Evolutionary conservation across 1,284 basidiomycete species (phyloP).

Genomic region (Kalmanozyma brasiliensis): DNA sequence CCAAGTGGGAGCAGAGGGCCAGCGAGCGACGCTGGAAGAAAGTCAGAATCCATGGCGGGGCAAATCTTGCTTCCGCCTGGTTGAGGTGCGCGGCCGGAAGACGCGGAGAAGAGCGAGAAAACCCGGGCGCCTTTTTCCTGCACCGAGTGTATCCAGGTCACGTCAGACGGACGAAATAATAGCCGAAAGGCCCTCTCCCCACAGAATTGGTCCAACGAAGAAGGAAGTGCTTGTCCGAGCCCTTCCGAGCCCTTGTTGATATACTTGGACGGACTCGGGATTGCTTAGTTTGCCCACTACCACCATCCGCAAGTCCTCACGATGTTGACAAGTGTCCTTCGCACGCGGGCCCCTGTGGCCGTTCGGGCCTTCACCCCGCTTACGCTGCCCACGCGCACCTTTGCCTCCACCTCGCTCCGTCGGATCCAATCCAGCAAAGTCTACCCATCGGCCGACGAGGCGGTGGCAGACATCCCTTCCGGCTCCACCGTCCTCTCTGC

Average conservation of each 20-base stretch:
- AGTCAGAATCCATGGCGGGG: constrained; percentile 8
- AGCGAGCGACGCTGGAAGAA: not conserved
- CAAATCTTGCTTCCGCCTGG: constrained; percentile 18
- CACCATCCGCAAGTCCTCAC: not conserved
- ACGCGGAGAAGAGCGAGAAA: constrained; percentile 22
- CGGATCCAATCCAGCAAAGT: constrained; percentile 47
- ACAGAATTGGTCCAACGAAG: too few relatives aligned
- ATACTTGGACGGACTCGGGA: not conserved
- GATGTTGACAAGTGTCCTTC: constrained; percentile 36
- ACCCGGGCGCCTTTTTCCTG: too few relatives aligned
- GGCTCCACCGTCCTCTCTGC: constrained; percentile 60
- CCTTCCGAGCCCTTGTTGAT: too few relatives aligned
- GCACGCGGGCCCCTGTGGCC: constrained; percentile 14
- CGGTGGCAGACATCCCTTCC: constrained; percentile 59
- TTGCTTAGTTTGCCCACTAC: not conserved
- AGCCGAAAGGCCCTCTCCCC: too few relatives aligned
- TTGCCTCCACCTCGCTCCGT: constrained; percentile 16
- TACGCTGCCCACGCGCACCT: constrained; percentile 28
- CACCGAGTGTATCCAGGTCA: too few relatives aligned
- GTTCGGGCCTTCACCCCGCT: constrained; percentile 15
- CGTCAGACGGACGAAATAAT: too few relatives aligned
- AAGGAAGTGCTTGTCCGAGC: too few relatives aligned
- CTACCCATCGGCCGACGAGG: constrained; percentile 54
- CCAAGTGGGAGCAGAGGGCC: too few relatives aligned
- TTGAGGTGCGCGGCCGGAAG: constrained; percentile 37